phyloP scores from a whole-genome alignment of 352 stramenopile species.

The Pythium coloratum region DNA sequence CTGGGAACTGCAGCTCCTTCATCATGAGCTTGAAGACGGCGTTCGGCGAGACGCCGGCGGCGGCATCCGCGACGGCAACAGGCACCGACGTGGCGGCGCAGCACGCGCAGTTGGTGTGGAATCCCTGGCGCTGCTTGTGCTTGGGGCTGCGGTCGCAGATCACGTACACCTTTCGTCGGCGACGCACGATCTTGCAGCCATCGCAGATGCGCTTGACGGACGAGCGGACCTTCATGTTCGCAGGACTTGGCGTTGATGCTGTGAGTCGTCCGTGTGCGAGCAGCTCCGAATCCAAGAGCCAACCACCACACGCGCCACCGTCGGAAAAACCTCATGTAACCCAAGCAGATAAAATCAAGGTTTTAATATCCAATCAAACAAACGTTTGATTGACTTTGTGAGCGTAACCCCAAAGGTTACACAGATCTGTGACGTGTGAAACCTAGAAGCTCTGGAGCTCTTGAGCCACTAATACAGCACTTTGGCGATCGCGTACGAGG shows the following conservation, averaged over 20 bases:
- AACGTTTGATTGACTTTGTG: constrained; percentile 13
- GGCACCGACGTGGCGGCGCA: constrained; percentile 30
- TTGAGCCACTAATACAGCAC: not conserved
- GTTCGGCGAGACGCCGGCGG: constrained; percentile 75
- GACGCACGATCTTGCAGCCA: constrained; percentile 89
- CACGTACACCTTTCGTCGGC: constrained; percentile 86
- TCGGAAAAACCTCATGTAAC: constrained; percentile 23
- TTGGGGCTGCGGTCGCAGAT: constrained; percentile 91
- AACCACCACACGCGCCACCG: not conserved
- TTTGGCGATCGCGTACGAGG: not conserved
- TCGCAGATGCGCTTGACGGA: constrained; percentile 92
- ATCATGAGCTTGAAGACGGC: constrained; percentile 92
- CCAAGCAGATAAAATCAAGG: not conserved
- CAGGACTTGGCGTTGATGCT: constrained; percentile 19
- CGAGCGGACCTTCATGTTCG: constrained; percentile 89
- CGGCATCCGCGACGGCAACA: constrained; percentile 23
- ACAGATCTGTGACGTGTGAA: constrained; percentile 21
- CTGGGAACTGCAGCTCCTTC: constrained; percentile 93
- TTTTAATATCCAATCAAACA: constrained; percentile 18
- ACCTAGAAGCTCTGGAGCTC: not conserved
- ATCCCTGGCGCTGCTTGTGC: constrained; percentile 94
- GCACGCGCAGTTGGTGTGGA: constrained; percentile 72
- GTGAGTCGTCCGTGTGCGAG: constrained; percentile 3
- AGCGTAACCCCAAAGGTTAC: not conserved
- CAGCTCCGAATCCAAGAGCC: constrained; percentile 18